Base-by-base conservation (phyloP, 163 green algal species). In the Chlamydomonas reinhardtii region DNA sequence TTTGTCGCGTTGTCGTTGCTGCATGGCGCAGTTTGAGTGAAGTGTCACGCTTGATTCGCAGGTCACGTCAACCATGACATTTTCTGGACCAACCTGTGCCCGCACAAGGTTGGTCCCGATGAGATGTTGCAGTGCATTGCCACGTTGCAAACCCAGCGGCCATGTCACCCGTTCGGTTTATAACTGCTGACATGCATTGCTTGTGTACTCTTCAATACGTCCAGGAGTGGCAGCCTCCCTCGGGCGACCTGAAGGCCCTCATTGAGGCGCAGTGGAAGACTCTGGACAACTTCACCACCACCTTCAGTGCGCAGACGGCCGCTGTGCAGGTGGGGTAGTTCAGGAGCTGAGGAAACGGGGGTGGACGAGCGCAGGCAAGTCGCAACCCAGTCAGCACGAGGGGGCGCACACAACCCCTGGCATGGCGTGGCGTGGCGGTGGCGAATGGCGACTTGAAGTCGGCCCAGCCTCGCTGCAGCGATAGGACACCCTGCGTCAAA, bases 11-110 rank as follows among this genome's bases (percentile, higher is more conserved):
- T 15, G 11, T 15, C 25, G 15, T 11, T 25, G 32, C 71, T 2
- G 39, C 37, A 65, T 70, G 59, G 31, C 27, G 15, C 27, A 14
- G 19, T 56, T 65, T 29, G 17, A 22, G 59, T 22, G 2, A 56
- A 19, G 48, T 56, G 39, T 48, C 56, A 15, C 59, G 59, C 22
- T 12, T 1, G n/a, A 65, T 74, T 73, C 61, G 43, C 94, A 98
- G 97, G 98, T 5, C 98, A 99, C 92, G 87, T 99, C 62, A 99
- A 99, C 91, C 98, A 99, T 89, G 95, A 91, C 65, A 97, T 99
- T 84, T 99, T 99, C 92, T 99, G 97, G 97, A 95, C 96, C 61
- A 99, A 98, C 90, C 91, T 99, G 27, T 90, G 83, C 25, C 95
- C 97, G 27, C 76, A 92, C 32, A 98, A 97, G 91, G 96, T 84